phyloP scores from a whole-genome alignment of 2,329 filamentous ascomycete genomes.

The Xylariaceae sp. region DNA sequence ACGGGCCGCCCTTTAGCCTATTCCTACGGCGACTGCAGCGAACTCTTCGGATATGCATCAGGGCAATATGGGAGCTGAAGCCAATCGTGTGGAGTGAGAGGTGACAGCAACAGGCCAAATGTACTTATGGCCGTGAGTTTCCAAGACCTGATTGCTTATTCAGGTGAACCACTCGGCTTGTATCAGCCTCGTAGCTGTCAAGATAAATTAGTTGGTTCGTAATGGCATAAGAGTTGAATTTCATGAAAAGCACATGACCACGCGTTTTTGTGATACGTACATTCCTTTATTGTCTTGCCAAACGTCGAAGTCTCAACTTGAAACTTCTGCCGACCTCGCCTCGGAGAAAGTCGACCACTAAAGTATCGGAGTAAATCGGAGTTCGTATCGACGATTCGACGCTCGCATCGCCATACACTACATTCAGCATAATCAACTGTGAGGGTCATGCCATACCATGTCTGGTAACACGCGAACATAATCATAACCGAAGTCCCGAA shows the following conservation, averaged over 20 bases:
- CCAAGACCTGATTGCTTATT: background rate
- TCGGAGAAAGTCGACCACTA: background rate
- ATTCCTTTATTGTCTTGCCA: background rate
- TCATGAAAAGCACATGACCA: background rate
- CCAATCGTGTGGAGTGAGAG: too few species aligned
- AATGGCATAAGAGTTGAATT: background rate
- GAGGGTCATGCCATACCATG: too few species aligned
- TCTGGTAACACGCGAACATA: too few species aligned
- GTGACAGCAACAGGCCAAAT: background rate
- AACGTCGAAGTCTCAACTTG: background rate
- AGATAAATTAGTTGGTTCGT: background rate
- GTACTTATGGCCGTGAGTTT: background rate
- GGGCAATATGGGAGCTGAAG: too few species aligned
- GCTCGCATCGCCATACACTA: too few species aligned
- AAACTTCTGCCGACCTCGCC: background rate
- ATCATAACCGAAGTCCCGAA: too few species aligned
- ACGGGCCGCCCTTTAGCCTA: background rate
- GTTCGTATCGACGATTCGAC: too few species aligned
- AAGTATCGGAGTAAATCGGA: too few species aligned
- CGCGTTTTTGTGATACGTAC: too few species aligned
- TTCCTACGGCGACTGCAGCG: background rate
- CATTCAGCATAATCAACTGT: too few species aligned
- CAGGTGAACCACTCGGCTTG: background rate
- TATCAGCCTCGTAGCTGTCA: background rate
- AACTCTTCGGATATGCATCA: background rate